phyloP scores from a whole-genome alignment of 169 alveolate species.

The Plasmodium fragile region DNA sequence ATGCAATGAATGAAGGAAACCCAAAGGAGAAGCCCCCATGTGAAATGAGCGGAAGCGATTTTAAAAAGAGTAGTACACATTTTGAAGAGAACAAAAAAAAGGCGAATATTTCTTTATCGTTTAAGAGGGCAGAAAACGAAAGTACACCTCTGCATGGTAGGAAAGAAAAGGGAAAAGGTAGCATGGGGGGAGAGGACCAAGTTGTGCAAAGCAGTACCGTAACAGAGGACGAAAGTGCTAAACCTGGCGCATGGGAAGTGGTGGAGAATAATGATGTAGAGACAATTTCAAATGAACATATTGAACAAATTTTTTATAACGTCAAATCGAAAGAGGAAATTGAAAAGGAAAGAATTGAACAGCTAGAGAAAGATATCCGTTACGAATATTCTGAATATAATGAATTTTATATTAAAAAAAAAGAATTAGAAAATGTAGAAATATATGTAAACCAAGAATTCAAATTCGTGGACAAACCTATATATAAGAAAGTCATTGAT shows the following conservation, averaged over 20 bases:
- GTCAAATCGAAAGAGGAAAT: slow-evolving; percentile 48
- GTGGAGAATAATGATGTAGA: slow-evolving; percentile 22
- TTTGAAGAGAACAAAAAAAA: background rate
- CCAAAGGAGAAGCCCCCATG: slow-evolving; percentile 1
- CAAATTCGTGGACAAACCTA: slow-evolving; percentile 60
- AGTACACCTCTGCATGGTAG: background rate
- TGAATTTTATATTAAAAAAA: slow-evolving; percentile 68
- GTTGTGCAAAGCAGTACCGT: background rate
- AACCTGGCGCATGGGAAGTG: slow-evolving; percentile 66
- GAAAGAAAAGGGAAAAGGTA: background rate
- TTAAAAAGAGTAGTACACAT: background rate
- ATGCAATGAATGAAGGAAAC: background rate
- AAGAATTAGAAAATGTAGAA: slow-evolving; percentile 63
- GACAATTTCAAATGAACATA: slow-evolving; percentile 41
- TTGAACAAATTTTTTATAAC: slow-evolving; percentile 65
- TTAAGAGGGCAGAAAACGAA: background rate
- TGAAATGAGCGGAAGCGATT: background rate
- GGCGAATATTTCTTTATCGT: background rate
- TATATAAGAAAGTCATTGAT: slow-evolving; percentile 56
- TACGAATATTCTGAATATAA: slow-evolving; percentile 52
- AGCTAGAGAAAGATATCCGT: slow-evolving; percentile 33
- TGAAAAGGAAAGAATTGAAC: slow-evolving; percentile 36
- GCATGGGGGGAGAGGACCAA: background rate
- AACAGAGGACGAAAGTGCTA: slow-evolving; percentile 16
- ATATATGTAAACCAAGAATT: slow-evolving; percentile 68